Base-by-base conservation (phyloP, 306 rosid genomes). In the Urtica urens region DNA sequence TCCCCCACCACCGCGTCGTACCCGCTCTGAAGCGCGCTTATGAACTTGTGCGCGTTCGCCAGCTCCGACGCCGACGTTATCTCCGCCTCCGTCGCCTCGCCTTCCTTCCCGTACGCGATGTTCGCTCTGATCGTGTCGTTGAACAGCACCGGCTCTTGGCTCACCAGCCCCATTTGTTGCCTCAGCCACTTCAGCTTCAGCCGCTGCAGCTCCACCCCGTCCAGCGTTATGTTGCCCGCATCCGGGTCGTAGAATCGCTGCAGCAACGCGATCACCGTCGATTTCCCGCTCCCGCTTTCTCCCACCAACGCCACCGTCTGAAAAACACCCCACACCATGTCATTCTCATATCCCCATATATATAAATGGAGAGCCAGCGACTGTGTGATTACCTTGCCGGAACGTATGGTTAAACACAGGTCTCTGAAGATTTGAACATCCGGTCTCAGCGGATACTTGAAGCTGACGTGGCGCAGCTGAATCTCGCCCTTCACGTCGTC, bases 211-310 rank as follows among this genome's bases (percentile, higher is more conserved):
- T 82, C 87, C 18, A 73, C 49, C 10, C 94, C 94, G 51, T 87
- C 96, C 17, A 87, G 70, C 46, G 73, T 79, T 46, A 87, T 82
- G 43, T 62, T 61, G 18, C 94, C 96, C 35, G 92, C 80, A 53
- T 82, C 94, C 1, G 92, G 94, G 57, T 87, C 77, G 64, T 87
- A 87, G 62, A 87, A 87, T 71, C 96, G 77, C 22, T 87, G 84
- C 38, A 87, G 50, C 68, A 87, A 65, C 15, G 94, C 71, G 19
- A 87, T 65, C 56, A 79, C 83, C 1, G 94, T 82, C 13, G 96
- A 87, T 71, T 87, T 87, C 4, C 92, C 96, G 37, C 96, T 87
- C 42, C 96, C 96, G 65, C 94, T 87, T 73, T 87, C 96, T 57
- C 96, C 96, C 23, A 87, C 94, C 31, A 87, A 74, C 26, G 94